These are phyloP conservation scores for Iris pallida DNA, from an alignment of 116 monocot species.

Conservation along the genomic window DNA sequence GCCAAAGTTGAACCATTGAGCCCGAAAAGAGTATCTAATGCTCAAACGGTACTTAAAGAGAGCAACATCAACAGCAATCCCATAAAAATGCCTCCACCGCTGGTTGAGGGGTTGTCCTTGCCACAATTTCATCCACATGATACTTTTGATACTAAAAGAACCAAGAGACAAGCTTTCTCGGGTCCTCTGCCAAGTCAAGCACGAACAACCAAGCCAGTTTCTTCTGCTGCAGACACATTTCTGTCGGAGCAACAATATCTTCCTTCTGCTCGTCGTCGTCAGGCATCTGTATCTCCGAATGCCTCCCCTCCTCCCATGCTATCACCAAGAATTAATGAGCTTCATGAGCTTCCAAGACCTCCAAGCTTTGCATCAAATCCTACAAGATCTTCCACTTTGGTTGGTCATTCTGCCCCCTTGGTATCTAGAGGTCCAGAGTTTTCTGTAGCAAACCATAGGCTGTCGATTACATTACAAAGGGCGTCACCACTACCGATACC, in stretches of 20 bases:
- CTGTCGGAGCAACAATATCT: slow-evolving; percentile 9
- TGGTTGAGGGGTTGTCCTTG: slow-evolving; percentile 12
- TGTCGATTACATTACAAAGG: slow-evolving; percentile 8
- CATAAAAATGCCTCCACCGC: slow-evolving; percentile 24
- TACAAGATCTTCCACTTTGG: slow-evolving; percentile 23
- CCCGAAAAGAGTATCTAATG: slow-evolving; percentile 14
- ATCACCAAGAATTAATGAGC: slow-evolving; percentile 64
- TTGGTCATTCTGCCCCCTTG: slow-evolving; percentile 67
- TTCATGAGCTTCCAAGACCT: slow-evolving; percentile 94
- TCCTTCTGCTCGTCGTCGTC: slow-evolving; percentile 1
- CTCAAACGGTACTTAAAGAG: slow-evolving; percentile 21
- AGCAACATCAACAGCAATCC: slow-evolving; percentile 30
- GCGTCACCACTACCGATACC: slow-evolving; percentile 67
- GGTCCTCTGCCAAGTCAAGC: slow-evolving; percentile 58
- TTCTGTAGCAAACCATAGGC: slow-evolving; percentile 7
- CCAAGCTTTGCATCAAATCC: slow-evolving; percentile 35
- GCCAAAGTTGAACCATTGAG: slow-evolving; percentile 21
- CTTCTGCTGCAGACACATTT: slow-evolving; percentile 8
- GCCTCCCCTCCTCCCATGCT: slow-evolving; percentile 43
- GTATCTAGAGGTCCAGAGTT: slow-evolving; percentile 33
- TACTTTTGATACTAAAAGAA: slow-evolving; percentile 40
- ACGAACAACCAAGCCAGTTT: slow-evolving; percentile 32
- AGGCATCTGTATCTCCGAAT: slow-evolving; percentile 32
- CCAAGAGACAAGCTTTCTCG: slow-evolving; percentile 68
- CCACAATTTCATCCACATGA: slow-evolving; percentile 8